Percentiles rank a stretch among this genome's conserved stretches.
These are phyloP conservation scores for Wallacemonas sp. DNA, from an alignment of 208 protist species.

Conservation along the genomic window DNA sequence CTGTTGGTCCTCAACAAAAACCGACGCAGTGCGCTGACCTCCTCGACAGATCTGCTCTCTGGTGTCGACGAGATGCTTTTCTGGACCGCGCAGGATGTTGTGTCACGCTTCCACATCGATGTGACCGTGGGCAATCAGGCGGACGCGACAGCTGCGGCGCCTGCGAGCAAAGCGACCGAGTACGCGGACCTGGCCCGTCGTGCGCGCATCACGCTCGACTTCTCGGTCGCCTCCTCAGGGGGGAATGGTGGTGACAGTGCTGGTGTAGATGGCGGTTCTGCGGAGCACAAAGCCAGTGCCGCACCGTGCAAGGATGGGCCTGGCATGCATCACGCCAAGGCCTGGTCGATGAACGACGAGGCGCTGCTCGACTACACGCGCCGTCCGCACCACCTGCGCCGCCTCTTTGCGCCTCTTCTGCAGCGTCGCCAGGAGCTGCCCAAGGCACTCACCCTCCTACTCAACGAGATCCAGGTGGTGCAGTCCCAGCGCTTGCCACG, in stretches of 20 bases:
- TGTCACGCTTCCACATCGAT: slow-evolving; percentile 46
- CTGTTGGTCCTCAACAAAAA: slow-evolving; percentile 44
- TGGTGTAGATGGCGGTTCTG: too few relatives aligned
- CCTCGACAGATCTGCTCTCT: slow-evolving; percentile 22
- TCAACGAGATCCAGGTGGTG: slow-evolving; percentile 44
- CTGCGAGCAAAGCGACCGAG: neutral
- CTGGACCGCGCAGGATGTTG: slow-evolving; percentile 56
- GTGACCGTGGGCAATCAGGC: slow-evolving; percentile 12
- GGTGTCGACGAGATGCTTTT: slow-evolving; percentile 39
- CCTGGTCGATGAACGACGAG: slow-evolving; percentile 31
- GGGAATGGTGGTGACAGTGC: neutral
- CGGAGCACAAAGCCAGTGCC: too few relatives aligned
- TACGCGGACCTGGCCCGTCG: neutral
- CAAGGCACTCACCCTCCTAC: slow-evolving; percentile 48
- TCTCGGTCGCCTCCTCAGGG: slow-evolving; percentile 23
- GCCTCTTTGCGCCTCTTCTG: slow-evolving; percentile 66
- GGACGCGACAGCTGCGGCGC: neutral
- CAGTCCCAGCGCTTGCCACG: slow-evolving; percentile 44
- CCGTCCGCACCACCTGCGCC: slow-evolving; percentile 56
- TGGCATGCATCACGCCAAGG: slow-evolving; percentile 32
- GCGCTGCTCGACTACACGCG: slow-evolving; percentile 58
- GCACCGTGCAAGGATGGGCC: slow-evolving; percentile 2
- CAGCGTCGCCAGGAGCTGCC: slow-evolving; percentile 43
- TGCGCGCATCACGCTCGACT: slow-evolving; percentile 33
- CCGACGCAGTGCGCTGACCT: slow-evolving; percentile 30